Percentiles rank a stretch among this genome's conserved stretches.
Evolutionary conservation across 257 asterid genomes (phyloP).

Genomic region (Ligustrum vulgare): DNA sequence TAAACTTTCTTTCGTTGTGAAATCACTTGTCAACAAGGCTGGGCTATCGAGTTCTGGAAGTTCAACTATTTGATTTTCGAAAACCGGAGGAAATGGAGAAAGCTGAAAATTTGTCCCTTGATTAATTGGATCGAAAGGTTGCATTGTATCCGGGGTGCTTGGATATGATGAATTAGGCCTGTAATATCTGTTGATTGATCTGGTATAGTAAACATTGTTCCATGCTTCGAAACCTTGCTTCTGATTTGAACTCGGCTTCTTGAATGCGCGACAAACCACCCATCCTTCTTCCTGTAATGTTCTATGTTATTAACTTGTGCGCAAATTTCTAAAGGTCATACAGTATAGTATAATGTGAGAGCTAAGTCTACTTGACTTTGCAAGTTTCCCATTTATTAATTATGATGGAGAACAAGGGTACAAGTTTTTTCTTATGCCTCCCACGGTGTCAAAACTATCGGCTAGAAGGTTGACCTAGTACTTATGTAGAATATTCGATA

Average conservation of each 20-base stretch:
- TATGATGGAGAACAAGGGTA: background rate
- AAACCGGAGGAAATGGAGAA: constrained; percentile 33
- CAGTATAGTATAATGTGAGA: background rate
- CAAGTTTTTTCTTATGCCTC: background rate
- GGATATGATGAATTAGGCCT: constrained; percentile 43
- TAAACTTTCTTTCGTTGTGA: constrained; percentile 39
- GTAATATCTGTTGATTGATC: constrained; percentile 25
- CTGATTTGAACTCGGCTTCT: constrained; percentile 76
- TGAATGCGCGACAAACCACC: constrained; percentile 92
- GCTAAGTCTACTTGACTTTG: background rate
- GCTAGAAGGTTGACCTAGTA: background rate
- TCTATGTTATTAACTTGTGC: background rate
- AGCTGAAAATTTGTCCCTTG: constrained; percentile 38
- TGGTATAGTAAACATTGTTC: constrained; percentile 39
- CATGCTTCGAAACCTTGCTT: constrained; percentile 62
- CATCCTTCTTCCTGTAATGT: constrained; percentile 83
- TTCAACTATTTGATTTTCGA: constrained; percentile 42
- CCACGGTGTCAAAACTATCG: too few relatives aligned
- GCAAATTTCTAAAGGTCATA: background rate
- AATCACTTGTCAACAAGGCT: constrained; percentile 52
- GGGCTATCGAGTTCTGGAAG: constrained; percentile 78
- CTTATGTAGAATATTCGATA: background rate
- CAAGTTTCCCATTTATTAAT: too few relatives aligned
- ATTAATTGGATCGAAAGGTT: constrained; percentile 24
- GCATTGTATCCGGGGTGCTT: constrained; percentile 23